phyloP scores from a whole-genome alignment of 2,329 filamentous ascomycete genomes.

The Arthrobotrys conoides region DNA sequence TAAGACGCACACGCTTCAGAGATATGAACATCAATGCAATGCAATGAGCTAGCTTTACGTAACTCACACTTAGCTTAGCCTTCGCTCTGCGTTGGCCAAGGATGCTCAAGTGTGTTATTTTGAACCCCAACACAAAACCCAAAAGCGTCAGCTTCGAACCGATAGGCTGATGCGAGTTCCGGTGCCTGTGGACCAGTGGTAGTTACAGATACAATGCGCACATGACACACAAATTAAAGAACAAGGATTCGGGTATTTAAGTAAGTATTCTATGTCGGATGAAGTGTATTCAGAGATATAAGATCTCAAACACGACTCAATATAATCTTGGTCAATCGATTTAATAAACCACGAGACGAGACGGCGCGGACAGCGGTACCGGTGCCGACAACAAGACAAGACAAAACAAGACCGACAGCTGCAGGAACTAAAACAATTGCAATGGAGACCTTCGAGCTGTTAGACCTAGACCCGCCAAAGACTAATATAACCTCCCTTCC shows the following conservation, averaged over 20 bases:
- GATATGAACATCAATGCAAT: too few relatives aligned
- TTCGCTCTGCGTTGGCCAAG: not conserved
- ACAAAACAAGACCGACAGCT: too few relatives aligned
- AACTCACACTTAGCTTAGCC: not conserved
- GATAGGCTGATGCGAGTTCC: not conserved
- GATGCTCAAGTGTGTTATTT: not conserved
- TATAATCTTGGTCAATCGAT: not conserved
- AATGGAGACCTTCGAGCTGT: conserved; percentile 9
- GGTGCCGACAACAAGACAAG: too few relatives aligned
- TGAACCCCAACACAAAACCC: not conserved
- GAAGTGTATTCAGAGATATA: not conserved
- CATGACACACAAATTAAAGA: not conserved
- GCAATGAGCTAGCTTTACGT: too few relatives aligned
- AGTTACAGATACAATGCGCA: not conserved
- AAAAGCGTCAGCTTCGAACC: not conserved
- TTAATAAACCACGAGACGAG: not conserved
- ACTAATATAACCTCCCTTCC: conserved; percentile 20
- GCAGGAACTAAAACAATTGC: too few relatives aligned
- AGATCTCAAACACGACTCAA: not conserved
- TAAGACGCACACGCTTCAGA: too few relatives aligned
- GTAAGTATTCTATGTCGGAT: conserved; percentile 9
- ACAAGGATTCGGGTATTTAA: not conserved
- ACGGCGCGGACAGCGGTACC: not conserved
- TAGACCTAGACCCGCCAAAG: not conserved
- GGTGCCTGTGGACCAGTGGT: conserved; percentile 1